phyloP scores from a whole-genome alignment of 1,284 basidiomycete species.

The Malassezia japonica region DNA sequence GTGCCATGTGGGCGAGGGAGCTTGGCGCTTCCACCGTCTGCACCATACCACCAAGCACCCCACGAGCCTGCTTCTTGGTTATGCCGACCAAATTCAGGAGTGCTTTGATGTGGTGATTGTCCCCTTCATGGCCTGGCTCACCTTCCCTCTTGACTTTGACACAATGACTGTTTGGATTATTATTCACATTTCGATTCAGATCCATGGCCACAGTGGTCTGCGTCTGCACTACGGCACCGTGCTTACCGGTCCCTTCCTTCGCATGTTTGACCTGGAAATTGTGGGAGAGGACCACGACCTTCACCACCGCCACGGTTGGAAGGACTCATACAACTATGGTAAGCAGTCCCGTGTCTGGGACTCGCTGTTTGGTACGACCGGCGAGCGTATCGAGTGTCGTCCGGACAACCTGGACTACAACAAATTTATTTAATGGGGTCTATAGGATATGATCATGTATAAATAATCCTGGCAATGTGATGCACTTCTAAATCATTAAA shows the following conservation, averaged over 20 bases:
- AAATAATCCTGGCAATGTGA: background rate
- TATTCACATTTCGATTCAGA: slow-evolving; percentile 31
- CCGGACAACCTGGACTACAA: slow-evolving; percentile 17
- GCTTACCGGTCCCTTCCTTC: slow-evolving; percentile 27
- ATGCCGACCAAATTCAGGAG: slow-evolving; percentile 36
- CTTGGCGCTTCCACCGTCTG: slow-evolving; percentile 28
- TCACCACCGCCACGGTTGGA: slow-evolving; percentile 45
- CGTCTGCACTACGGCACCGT: slow-evolving; percentile 29
- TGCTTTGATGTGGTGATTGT: slow-evolving; percentile 32
- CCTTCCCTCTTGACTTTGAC: slow-evolving; percentile 27
- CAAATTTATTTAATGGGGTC: background rate
- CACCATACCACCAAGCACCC: slow-evolving; percentile 42
- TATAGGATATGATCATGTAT: background rate
- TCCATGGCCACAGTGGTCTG: slow-evolving; percentile 36
- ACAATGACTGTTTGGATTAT: slow-evolving; percentile 23
- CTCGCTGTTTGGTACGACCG: slow-evolving; percentile 34
- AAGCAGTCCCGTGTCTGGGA: slow-evolving; percentile 46
- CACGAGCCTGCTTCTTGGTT: slow-evolving; percentile 26
- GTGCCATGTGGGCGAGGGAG: slow-evolving; percentile 27
- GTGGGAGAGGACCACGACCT: slow-evolving; percentile 45
- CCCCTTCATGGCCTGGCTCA: slow-evolving; percentile 27
- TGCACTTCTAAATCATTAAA: background rate
- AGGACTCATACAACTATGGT: slow-evolving; percentile 33
- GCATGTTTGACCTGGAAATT: slow-evolving; percentile 29
- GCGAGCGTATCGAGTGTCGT: slow-evolving; percentile 29